Evolutionary conservation across 306 rosid genomes (phyloP), one percentile per base, ranked within the genome.

Genomic region (Vicia sativa): DNA sequence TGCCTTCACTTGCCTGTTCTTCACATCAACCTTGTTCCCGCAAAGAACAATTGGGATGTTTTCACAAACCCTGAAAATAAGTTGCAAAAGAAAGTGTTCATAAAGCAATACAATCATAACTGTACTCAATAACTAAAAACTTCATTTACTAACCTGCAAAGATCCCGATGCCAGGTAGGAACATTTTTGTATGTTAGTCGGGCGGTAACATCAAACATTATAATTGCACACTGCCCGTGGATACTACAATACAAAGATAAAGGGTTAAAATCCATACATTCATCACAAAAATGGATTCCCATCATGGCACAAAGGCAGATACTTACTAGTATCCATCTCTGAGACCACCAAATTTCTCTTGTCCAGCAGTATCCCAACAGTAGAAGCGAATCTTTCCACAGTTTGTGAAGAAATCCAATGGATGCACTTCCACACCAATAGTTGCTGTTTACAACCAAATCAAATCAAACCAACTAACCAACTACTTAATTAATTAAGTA

Each of bases 1-100:
- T 43, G 96, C 96, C 74, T 89, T 89, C 72, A 89, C 96, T 67
- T 89, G 96, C 71, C 92, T 84, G 88, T 89, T 89, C 80, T 89
- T 89, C 73, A 89, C 96, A 70, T 89, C 96, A 70, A 89, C 96
- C 82, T 89, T 89, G 83, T 89, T 89, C 18, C 95, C 95, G 0
- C 95, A 88, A 7, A 88, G 91, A 75, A 88, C 95, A 72, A 88
- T 86, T 11, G 91, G 95, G 45, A 88, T 88, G 80, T 86, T 88
- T 58, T 86, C 95, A 84, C 95, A 88, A 31, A 88, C 95, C 80
- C 95, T 88, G 78, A 75, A 83, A 42, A 10, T 3, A 23, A 1
- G 26, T 26, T 11, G 11, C 6, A 58, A 13, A 34, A 13, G 48
- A 10, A 15, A 62, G 9, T 9, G 6, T 35, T 13, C 13, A 41